A percentile compares a stretch with the other conserved stretches of the same genome.
phyloP scores from a whole-genome alignment of 1,139 yeast species.

The Magnusiomyces clavatus region DNA sequence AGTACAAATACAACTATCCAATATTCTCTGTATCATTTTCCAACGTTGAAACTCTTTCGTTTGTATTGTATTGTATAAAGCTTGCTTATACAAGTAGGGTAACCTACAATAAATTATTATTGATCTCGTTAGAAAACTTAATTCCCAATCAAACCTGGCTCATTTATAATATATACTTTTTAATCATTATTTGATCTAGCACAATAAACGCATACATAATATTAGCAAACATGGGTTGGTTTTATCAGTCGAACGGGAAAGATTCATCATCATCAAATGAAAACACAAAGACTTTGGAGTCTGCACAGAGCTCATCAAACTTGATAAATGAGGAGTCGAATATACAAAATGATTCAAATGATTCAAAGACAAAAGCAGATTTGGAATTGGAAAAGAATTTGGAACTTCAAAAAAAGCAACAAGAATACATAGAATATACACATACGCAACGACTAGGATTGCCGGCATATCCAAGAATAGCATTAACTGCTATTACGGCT shows the following conservation, averaged over 20 bases:
- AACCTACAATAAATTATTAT: too few relatives aligned
- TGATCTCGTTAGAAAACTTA: too few relatives aligned
- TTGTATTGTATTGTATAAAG: not conserved
- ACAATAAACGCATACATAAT: slow-evolving; percentile 5
- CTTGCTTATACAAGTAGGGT: too few relatives aligned
- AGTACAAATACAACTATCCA: too few relatives aligned
- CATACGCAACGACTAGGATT: slow-evolving; percentile 33
- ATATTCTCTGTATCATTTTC: too few relatives aligned
- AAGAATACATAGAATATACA: slow-evolving; percentile 5
- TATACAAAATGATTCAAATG: too few relatives aligned
- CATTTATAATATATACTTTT: not conserved
- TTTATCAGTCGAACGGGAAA: not conserved
- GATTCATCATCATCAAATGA: not conserved
- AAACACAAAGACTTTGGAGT: not conserved
- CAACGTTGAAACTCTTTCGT: not conserved
- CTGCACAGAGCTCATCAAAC: too few relatives aligned
- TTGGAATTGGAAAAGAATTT: not conserved
- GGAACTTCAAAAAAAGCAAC: slow-evolving; percentile 2
- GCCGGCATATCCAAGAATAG: slow-evolving; percentile 35
- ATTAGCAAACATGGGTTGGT: not conserved
- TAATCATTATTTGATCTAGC: slow-evolving; percentile 4
- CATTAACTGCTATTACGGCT: slow-evolving; percentile 34
- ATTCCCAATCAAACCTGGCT: not conserved
- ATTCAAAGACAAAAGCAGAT: not conserved
- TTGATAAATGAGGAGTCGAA: too few relatives aligned